Percentiles rank a stretch among this genome's conserved stretches.
phyloP scores from a whole-genome alignment of 2,329 filamentous ascomycete genomes.

The Neonectria magnoliae region DNA sequence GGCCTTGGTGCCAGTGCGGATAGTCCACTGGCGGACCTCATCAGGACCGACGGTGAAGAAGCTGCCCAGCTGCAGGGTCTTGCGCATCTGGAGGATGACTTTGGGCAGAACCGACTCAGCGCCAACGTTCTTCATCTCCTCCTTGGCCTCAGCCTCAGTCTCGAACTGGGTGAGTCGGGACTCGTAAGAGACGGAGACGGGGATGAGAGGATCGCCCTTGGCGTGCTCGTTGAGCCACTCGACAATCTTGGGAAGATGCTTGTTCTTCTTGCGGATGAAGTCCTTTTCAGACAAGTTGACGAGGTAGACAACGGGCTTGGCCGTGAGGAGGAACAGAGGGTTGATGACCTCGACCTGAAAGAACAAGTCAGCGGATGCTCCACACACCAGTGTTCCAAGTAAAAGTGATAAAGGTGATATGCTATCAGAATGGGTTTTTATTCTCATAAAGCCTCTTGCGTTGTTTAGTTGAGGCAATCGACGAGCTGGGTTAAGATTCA shows the following conservation, averaged over 20 bases:
- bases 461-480: conserved; percentile 83
- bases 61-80: conserved; percentile 86
- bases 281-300: conserved; percentile 98
- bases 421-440: conserved; percentile 74
- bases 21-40: conserved; percentile 98
- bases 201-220: conserved; percentile 87
- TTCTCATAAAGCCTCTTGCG: conserved; percentile 88
- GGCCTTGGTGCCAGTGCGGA: conserved; percentile 95
- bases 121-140: conserved; percentile 89
- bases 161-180: conserved; percentile 87
- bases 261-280: conserved; percentile 99
- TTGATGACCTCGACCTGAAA: conserved; percentile 94
- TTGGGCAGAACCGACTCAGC: conserved; percentile 92
- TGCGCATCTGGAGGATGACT: conserved; percentile 92
- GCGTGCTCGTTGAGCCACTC: conserved; percentile 96
- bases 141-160: conserved; percentile 78
- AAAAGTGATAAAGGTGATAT: conserved; percentile 26
- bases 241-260: conserved; percentile 91
- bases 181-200: conserved; percentile 92
- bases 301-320: conserved; percentile 96
- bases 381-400: conserved; percentile 8
- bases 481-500: conserved; percentile 99
- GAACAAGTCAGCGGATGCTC: conserved; percentile 38
- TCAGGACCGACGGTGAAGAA: conserved; percentile 98
- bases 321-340: conserved; percentile 91